Conservation (phyloP, 2,329 filamentous ascomycete genomes). For the Emericellopsis cladophorae region DNA sequence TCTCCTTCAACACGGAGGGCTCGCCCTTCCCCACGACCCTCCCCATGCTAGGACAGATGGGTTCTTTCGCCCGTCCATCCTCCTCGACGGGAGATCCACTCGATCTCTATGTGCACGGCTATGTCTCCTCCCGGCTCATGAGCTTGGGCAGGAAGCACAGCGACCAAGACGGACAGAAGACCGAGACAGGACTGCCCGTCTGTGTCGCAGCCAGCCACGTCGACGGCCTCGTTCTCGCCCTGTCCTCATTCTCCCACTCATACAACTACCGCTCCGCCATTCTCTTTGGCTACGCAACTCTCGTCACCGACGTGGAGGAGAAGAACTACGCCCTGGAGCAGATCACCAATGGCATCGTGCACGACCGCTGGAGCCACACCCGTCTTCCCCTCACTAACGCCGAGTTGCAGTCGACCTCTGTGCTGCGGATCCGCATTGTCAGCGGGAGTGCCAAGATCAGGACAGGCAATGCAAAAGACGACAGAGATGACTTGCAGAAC, state of each 20-base stretch:
- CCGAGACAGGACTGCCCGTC: slow-evolving; percentile 47
- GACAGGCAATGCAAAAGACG: slow-evolving; percentile 47
- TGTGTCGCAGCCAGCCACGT: slow-evolving; percentile 62
- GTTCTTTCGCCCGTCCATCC: slow-evolving; percentile 52
- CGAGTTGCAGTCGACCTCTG: slow-evolving; percentile 64
- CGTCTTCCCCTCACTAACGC: slow-evolving; percentile 58
- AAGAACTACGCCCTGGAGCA: slow-evolving; percentile 67
- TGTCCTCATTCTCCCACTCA: slow-evolving; percentile 70
- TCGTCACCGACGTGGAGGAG: slow-evolving; percentile 56
- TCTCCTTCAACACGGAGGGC: slow-evolving; percentile 56
- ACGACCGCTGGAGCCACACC: slow-evolving; percentile 54
- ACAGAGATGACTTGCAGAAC: slow-evolving; percentile 33
- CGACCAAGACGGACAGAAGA: not conserved
- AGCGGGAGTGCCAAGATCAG: slow-evolving; percentile 68
- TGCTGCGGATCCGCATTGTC: slow-evolving; percentile 55
- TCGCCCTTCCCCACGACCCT: slow-evolving; percentile 65
- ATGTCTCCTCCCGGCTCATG: slow-evolving; percentile 68
- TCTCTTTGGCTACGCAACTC: slow-evolving; percentile 59
- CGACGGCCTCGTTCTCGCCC: slow-evolving; percentile 67
- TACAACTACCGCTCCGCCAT: slow-evolving; percentile 80
- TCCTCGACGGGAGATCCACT: slow-evolving; percentile 50
- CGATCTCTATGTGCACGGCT: slow-evolving; percentile 74
- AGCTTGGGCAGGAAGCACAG: slow-evolving; percentile 33
- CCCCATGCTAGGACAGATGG: slow-evolving; percentile 80
- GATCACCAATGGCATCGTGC: slow-evolving; percentile 64